These are phyloP conservation scores for Fonsecaea nubica DNA, from an alignment of 2,329 filamentous ascomycete genomes.

Conservation along the genomic window DNA sequence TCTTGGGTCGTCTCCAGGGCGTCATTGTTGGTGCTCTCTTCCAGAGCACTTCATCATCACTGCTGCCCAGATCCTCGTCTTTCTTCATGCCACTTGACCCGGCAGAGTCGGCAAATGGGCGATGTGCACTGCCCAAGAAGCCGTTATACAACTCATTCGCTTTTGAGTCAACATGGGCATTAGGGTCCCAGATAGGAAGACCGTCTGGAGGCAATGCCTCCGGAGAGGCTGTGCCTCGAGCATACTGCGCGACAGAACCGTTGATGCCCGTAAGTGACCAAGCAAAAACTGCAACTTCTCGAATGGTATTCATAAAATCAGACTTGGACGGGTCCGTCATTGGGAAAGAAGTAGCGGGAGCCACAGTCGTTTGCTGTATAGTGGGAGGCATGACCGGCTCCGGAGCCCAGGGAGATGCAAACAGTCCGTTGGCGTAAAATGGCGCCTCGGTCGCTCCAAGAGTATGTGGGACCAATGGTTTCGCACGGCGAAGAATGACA, in stretches of 20 bases:
- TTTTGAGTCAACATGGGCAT: conserved; percentile 34
- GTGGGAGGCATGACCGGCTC: conserved; percentile 61
- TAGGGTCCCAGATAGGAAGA: conserved; percentile 65
- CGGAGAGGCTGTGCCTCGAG: conserved; percentile 66
- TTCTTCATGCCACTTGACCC: conserved; percentile 21
- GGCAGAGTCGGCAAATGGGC: conserved; percentile 24
- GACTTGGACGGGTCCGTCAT: conserved; percentile 45
- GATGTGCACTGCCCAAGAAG: conserved; percentile 38
- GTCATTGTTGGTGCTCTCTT: conserved; percentile 35
- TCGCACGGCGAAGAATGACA: conserved; percentile 76
- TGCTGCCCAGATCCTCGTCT: conserved; percentile 33
- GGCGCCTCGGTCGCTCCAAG: conserved; percentile 55
- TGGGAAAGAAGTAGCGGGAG: conserved; percentile 49
- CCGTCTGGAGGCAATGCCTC: conserved; percentile 68
- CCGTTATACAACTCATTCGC: conserved; percentile 37
- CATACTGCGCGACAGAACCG: conserved; percentile 70
- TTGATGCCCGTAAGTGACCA: conserved; percentile 85
- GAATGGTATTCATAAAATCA: conserved; percentile 79
- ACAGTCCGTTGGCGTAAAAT: conserved; percentile 67
- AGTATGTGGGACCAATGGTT: conserved; percentile 69
- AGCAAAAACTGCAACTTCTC: conserved; percentile 85
- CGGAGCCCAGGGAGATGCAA: conserved; percentile 79
- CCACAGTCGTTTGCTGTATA: conserved; percentile 21
- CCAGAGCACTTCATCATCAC: conserved; percentile 40
- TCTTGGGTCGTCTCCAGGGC: conserved; percentile 37